Evolutionary conservation across 2,329 filamentous ascomycete species (phyloP), one percentile per base, ranked within the genome.

Genomic region (Fusarium lyarnte): DNA sequence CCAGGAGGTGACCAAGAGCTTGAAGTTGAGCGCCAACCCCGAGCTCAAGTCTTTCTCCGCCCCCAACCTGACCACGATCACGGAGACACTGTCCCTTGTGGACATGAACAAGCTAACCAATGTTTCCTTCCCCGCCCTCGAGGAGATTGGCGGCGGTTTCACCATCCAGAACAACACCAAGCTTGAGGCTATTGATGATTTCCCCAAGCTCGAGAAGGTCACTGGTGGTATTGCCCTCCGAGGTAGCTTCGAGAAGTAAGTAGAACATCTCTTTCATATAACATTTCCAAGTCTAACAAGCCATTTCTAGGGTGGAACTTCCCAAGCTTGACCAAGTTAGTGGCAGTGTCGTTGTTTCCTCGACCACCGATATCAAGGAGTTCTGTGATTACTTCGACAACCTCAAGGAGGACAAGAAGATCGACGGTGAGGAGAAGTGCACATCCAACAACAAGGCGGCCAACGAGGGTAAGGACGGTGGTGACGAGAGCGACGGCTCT

Each of bases 121-220:
- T 88, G 87, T 98, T 83, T 90, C 91, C 66, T 88, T 97, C 83
- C 91, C 92, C 52, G 51, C 80, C 27, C 87, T 98, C 49, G 87
- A 86, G 74, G 87, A 84, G 60, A 88, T 97, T 78, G 90, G 88
- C 75, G 95, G 94, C 85, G 94, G 92, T 81, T 89, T 97, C 81
- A 90, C 92, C 76, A 90, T 99, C 79, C 92, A 93, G 84, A 97
- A 97, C 90, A 98, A 98, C 91, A 93, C 94, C 69, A 85, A 86
- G 62, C 88, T 98, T 38, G 76, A 83, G 63, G 81, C 85, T 68
- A 86, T 98, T 63, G 83, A 88, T 73, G 90, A 89, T 38, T 93
- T 98, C 84, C 87, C 88, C 69, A 80, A 86, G 73, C 88, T 99
- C 33, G 80, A 88, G 79, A 88, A 85, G 61, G 89, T 98, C 66